A percentile compares a stretch with the other conserved stretches of the same genome.
These are phyloP conservation scores for Pseudoneurospora amorphoporcata DNA, from an alignment of 495 filamentous ascomycete genomes.

Conservation along the genomic window DNA sequence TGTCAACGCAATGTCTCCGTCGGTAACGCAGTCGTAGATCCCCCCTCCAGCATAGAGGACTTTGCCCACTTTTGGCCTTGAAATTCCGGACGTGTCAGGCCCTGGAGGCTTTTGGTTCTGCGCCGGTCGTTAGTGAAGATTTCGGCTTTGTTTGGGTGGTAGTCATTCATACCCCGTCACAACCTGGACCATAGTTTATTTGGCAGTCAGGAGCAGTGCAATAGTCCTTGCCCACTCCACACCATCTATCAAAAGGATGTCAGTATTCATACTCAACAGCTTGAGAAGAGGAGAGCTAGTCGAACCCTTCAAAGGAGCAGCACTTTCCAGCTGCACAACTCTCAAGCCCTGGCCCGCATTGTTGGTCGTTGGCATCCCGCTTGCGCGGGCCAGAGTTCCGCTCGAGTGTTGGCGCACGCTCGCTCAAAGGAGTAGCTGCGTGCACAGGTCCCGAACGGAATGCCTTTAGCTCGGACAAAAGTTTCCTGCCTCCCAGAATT, in stretches of 20 bases:
- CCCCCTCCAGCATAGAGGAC: slow-evolving; percentile 50
- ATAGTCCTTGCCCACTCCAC: slow-evolving; percentile 50
- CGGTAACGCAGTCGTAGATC: slow-evolving; percentile 55
- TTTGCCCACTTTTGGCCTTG: slow-evolving; percentile 47
- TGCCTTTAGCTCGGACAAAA: slow-evolving; percentile 19
- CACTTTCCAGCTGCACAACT: slow-evolving; percentile 48
- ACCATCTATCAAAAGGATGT: slow-evolving; percentile 36
- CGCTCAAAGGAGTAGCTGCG: not conserved
- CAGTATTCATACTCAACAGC: slow-evolving; percentile 13
- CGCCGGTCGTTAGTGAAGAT: not conserved
- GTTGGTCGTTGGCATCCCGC: slow-evolving; percentile 14
- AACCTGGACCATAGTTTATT: slow-evolving; percentile 51
- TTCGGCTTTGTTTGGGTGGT: too few species aligned
- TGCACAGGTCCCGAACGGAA: slow-evolving; percentile 4
- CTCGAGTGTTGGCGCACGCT: slow-evolving; percentile 2
- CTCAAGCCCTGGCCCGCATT: slow-evolving; percentile 33
- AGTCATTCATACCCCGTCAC: slow-evolving; percentile 43
- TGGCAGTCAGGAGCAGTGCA: slow-evolving; percentile 63
- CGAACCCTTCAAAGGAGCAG: slow-evolving; percentile 53
- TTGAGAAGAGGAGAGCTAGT: slow-evolving; percentile 5
- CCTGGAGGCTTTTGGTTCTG: slow-evolving; percentile 51
- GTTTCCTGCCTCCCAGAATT: slow-evolving; percentile 25
- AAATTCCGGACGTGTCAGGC: slow-evolving; percentile 45
- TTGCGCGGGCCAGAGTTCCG: not conserved
- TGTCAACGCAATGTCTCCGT: slow-evolving; percentile 61